phyloP scores from a whole-genome alignment of 2,329 filamentous ascomycete species.

The Alternaria hordeiaustralica region DNA sequence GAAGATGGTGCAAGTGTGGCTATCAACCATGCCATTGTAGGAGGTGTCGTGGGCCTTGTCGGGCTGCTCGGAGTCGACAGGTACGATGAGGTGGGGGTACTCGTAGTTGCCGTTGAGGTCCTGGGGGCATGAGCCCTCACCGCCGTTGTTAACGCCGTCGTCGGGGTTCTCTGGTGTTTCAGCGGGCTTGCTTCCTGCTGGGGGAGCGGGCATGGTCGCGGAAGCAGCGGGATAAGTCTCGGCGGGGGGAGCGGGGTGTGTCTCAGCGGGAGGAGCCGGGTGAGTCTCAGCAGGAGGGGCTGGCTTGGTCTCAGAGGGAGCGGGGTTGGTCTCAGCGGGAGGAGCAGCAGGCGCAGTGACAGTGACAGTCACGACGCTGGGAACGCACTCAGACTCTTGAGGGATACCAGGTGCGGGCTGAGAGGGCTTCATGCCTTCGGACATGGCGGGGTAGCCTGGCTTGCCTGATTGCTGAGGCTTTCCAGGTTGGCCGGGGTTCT shows the following conservation, averaged over 20 bases:
- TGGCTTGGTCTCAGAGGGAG: neutral
- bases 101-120: slow-evolving; percentile 32
- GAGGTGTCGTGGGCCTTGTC: slow-evolving; percentile 60
- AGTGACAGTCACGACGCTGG: neutral
- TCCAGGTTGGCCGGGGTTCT: neutral
- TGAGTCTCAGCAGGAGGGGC: neutral
- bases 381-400: neutral
- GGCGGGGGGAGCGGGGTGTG: neutral
- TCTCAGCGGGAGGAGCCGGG: neutral
- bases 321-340: neutral
- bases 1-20: slow-evolving; percentile 64
- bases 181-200: neutral
- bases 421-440: neutral
- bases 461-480: neutral
- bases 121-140: slow-evolving; percentile 20
- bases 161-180: neutral
- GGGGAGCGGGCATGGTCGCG: neutral
- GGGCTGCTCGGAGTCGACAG: slow-evolving; percentile 63
- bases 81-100: slow-evolving; percentile 63
- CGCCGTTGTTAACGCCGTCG: neutral
- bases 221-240: neutral
- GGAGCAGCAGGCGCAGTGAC: neutral
- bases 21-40: slow-evolving; percentile 57
- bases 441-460: neutral
- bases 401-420: neutral